These are phyloP conservation scores for Blepharisma japonicum DNA, from an alignment of 73 alveolate genomes.

Conservation along the genomic window DNA sequence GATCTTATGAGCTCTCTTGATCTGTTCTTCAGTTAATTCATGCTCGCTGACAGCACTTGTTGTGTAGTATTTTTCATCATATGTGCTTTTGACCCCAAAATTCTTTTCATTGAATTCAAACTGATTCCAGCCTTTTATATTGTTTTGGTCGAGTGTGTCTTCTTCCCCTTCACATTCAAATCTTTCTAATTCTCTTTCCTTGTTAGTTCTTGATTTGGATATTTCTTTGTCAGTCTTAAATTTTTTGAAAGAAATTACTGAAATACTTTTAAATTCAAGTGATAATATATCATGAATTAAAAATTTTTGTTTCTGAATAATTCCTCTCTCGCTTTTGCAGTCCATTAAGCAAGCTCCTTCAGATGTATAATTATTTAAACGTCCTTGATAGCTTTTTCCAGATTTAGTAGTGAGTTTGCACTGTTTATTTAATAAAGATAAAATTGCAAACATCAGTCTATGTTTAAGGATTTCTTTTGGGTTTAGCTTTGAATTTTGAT, in stretches of 20 bases:
- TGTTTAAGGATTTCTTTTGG: too few species aligned
- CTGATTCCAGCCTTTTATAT: slow-evolving; percentile 5
- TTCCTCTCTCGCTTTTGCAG: too few species aligned
- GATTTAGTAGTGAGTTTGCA: too few species aligned
- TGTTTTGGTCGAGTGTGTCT: not conserved
- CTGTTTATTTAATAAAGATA: too few species aligned
- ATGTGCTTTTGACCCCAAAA: slow-evolving; percentile 18
- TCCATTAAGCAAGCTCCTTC: too few species aligned
- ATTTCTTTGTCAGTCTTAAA: slow-evolving; percentile 15
- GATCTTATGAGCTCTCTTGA: slow-evolving; percentile 6
- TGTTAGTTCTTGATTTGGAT: not conserved
- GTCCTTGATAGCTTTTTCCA: too few species aligned
- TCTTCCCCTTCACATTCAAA: slow-evolving; percentile 6
- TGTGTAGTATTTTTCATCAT: slow-evolving; percentile 10
- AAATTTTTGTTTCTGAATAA: too few species aligned
- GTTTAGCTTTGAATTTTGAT: too few species aligned
- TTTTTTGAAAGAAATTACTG: not conserved
- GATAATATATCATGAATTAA: too few species aligned
- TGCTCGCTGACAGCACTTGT: not conserved
- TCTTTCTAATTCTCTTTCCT: not conserved
- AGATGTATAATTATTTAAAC: too few species aligned
- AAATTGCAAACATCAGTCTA: too few species aligned
- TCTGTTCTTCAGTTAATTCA: not conserved
- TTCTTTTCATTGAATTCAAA: not conserved
- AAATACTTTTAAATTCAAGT: too few species aligned